These are phyloP conservation scores for Saccharomycopsis sp. DNA, from an alignment of 805 yeast genomes.

Conservation along the genomic window DNA sequence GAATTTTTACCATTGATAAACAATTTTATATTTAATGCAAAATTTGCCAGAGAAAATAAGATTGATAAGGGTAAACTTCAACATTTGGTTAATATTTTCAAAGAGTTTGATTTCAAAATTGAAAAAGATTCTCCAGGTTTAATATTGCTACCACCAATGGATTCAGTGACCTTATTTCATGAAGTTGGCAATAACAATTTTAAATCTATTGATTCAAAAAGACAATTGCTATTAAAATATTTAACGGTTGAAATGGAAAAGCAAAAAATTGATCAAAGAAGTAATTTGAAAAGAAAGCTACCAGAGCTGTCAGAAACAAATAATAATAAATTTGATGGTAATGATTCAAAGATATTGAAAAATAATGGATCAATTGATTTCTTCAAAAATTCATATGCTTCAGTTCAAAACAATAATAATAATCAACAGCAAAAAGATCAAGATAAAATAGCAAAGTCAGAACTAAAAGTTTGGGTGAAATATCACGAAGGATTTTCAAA, in stretches of 20 bases:
- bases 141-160: constrained; percentile 14
- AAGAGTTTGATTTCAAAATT: constrained; percentile 17
- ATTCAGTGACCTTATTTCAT: constrained; percentile 14
- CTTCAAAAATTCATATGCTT: constrained; percentile 39
- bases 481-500: constrained; percentile 88
- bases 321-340: constrained; percentile 20
- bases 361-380: constrained; percentile 29
- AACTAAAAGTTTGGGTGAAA: constrained; percentile 68
- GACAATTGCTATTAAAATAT: constrained; percentile 6
- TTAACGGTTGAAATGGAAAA: constrained; percentile 9
- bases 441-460: constrained; percentile 25
- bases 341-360: constrained; percentile 21
- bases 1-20: constrained; percentile 31
- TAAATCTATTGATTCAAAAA: constrained; percentile 8
- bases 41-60: background rate
- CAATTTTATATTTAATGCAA: constrained; percentile 19
- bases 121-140: constrained; percentile 8
- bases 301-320: background rate
- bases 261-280: background rate
- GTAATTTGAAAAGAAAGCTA: constrained; percentile 4
- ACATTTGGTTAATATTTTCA: constrained; percentile 7
- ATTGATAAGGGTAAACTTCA: constrained; percentile 8
- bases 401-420: background rate
- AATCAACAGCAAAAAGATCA: constrained; percentile 21
- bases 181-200: background rate